Evolutionary conservation across 371 early-diverging fungal genomes (phyloP), one percentile per base, ranked within the genome.

Genomic region (Apophysomyces sp.): DNA sequence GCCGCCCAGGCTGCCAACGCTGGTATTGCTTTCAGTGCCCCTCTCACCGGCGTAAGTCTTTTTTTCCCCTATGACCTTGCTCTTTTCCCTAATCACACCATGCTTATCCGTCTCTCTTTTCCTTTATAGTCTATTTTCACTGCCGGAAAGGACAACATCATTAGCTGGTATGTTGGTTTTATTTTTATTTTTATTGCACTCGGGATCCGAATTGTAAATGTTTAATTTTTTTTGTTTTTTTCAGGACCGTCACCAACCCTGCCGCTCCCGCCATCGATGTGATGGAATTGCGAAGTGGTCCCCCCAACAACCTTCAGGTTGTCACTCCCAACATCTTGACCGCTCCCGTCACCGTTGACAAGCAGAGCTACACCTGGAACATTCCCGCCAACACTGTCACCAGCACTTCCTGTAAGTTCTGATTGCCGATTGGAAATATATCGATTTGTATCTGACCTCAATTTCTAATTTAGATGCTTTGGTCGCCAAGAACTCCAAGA

Each of bases 231-330:
- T 31, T 31, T 29, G 1, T 11, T 6, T 18, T 36, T 24, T 29
- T 11, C 57, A 57, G 57, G 53, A 58, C 52, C 41, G 58, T 58
- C 31, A 15, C 32, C 8, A 39, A 63, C 29, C 16, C 64, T 28
- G 15, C 27, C 7, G 34, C 58, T 28, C 39, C 52, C 15, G 53
- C 52, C 54, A 34, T 63, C 21, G 21, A 52, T 26, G 26, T 36
- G 21, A 58, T 63, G 40, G 64, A 52, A 24, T 58, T 63, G 54
- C 49, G 28, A 27, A 18, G 40, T 37, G 64, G 64, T 30, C 37
- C 30, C 40, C 21, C 51, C 9, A n/a, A 29, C 15, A 52, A 57
- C 41, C 55, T 63, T 18, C 51, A 57, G 15, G 27, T 51, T n/a
- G 59, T 59, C 29, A 12, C 21, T 21, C 32, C 52, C 13, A 32